Evolutionary conservation across 805 yeast species (phyloP).

Genomic region (Kockiozyma suomiensis): DNA sequence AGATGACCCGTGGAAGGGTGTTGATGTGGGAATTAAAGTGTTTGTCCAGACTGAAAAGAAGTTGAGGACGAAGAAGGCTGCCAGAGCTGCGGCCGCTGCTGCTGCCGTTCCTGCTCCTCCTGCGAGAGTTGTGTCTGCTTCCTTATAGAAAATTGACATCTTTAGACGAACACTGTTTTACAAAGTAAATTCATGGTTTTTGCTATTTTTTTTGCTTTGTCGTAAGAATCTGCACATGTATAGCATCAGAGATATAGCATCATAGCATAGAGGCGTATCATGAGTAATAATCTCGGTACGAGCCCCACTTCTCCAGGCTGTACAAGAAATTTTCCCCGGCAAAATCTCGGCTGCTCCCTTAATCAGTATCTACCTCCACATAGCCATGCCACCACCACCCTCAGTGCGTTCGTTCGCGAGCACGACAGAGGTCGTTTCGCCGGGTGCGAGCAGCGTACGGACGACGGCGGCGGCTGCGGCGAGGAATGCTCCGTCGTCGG

Average conservation of each 20-base stretch:
- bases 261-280: not conserved
- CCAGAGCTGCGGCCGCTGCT: conserved; percentile 6
- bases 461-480: not conserved
- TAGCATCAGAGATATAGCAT: not conserved
- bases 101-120: conserved; percentile 1
- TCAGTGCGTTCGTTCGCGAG: conserved; percentile 8
- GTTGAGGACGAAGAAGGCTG: conserved; percentile 43
- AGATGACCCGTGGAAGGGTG: conserved; percentile 56
- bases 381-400: conserved; percentile 17
- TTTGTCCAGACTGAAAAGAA: conserved; percentile 82
- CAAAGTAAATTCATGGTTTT: too few relatives aligned
- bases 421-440: conserved; percentile 11
- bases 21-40: conserved; percentile 75
- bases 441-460: not conserved
- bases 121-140: not conserved
- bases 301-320: not conserved
- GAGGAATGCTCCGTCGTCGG: not conserved
- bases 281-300: not conserved
- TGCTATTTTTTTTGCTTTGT: not conserved
- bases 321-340: conserved; percentile 8
- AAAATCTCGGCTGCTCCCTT: conserved; percentile 1
- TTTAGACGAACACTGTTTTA: too few relatives aligned
- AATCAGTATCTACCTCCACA: not conserved
- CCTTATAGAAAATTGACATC: not conserved
- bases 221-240: not conserved